Evolutionary conservation across 306 rosid species (phyloP).

Genomic region (Prinsepia uniflora): DNA sequence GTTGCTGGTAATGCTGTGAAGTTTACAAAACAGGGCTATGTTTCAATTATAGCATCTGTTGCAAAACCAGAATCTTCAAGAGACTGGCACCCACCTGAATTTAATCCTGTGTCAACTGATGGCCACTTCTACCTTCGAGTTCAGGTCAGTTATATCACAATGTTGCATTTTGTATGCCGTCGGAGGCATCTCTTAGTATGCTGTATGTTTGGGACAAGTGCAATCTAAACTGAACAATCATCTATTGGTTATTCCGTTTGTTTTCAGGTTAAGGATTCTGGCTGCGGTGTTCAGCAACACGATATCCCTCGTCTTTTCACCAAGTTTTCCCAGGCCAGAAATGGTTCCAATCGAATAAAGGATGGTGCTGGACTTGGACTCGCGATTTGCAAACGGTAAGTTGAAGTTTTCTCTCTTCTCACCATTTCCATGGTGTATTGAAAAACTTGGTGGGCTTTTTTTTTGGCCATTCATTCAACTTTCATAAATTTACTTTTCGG

Average conservation of each 20-base stretch:
- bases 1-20: slow-evolving; percentile 85
- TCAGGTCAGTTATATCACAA: slow-evolving; percentile 44
- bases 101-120: slow-evolving; percentile 59
- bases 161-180: slow-evolving; percentile 2
- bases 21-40: slow-evolving; percentile 78
- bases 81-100: slow-evolving; percentile 74
- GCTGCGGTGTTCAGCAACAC: slow-evolving; percentile 73
- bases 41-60: slow-evolving; percentile 68
- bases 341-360: slow-evolving; percentile 50
- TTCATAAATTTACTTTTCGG: slow-evolving; percentile 7
- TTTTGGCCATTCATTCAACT: neutral
- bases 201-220: neutral
- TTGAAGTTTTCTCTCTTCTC: neutral
- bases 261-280: slow-evolving; percentile 84
- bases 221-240: neutral
- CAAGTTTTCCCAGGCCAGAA: slow-evolving; percentile 59
- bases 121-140: slow-evolving; percentile 66
- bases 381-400: slow-evolving; percentile 86
- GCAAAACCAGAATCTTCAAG: slow-evolving; percentile 71
- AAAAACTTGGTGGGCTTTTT: neutral
- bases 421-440: neutral
- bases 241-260: slow-evolving; percentile 15
- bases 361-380: slow-evolving; percentile 77
- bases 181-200: neutral
- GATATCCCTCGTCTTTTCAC: slow-evolving; percentile 72